Conservation (phyloP, 495 filamentous ascomycete species). For the Podospora australis region DNA sequence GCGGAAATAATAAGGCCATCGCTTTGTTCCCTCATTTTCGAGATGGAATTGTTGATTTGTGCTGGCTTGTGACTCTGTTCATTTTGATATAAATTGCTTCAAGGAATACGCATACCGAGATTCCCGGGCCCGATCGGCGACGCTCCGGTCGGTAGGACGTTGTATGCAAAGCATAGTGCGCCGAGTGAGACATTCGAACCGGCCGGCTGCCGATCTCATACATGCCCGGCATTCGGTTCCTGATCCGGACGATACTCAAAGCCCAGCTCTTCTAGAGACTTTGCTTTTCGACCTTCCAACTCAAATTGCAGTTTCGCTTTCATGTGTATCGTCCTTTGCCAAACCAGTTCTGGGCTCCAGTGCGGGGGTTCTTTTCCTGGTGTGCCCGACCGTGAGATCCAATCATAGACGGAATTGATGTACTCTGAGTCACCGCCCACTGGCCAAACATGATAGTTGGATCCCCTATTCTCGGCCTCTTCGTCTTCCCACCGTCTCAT, state of each 20-base stretch:
- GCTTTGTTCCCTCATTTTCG: no score
- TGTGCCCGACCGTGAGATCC: constrained; percentile 44
- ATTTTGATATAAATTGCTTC: no score
- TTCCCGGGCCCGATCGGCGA: no score
- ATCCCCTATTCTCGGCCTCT: constrained; percentile 23
- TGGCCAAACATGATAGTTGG: constrained; percentile 57
- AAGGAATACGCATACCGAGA: no score
- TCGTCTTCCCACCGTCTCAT: constrained; percentile 58
- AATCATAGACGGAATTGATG: constrained; percentile 62
- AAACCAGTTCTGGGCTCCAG: constrained; percentile 62
- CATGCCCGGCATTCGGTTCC: not conserved
- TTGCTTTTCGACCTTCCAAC: constrained; percentile 33
- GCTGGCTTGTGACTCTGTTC: no score
- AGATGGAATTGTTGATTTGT: no score
- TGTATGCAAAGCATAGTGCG: not conserved
- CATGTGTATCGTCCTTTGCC: constrained; percentile 43
- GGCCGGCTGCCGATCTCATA: not conserved
- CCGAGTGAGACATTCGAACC: not conserved
- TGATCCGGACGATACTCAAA: constrained; percentile 28
- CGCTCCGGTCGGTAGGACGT: no score
- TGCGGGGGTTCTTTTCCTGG: constrained; percentile 54
- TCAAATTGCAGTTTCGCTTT: constrained; percentile 43
- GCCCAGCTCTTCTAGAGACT: constrained; percentile 37
- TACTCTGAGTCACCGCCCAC: constrained; percentile 63
- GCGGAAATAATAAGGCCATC: no score